Evolutionary conservation across 148 eudicot species (phyloP).

Genomic region (Nyssa sinensis): DNA sequence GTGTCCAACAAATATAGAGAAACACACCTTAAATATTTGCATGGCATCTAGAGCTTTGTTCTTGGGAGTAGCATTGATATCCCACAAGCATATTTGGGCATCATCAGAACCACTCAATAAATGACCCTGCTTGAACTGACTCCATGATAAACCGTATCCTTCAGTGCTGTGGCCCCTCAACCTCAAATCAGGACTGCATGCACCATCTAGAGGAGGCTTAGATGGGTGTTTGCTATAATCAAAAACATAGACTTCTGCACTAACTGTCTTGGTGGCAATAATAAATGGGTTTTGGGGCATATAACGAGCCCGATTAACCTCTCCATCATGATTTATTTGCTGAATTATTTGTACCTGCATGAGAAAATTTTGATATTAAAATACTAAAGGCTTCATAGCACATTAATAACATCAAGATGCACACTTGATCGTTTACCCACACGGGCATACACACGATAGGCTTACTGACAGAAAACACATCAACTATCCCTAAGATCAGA

Average conservation of each 20-base stretch:
- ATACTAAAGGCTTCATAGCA: background rate
- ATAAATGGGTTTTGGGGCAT: slow-evolving; percentile 90
- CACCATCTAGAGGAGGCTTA: slow-evolving; percentile 76
- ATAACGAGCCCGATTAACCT: slow-evolving; percentile 89
- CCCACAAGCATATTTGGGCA: slow-evolving; percentile 84
- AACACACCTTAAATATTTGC: slow-evolving; percentile 65
- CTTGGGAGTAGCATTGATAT: slow-evolving; percentile 62
- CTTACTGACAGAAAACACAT: too few relatives aligned
- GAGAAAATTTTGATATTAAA: background rate
- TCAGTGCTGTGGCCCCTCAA: slow-evolving; percentile 81
- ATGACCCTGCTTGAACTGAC: slow-evolving; percentile 67
- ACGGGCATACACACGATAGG: too few relatives aligned
- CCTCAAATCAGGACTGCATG: slow-evolving; percentile 78
- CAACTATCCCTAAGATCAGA: too few relatives aligned
- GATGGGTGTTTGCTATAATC: slow-evolving; percentile 92
- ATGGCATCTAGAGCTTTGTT: slow-evolving; percentile 58
- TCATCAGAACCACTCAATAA: slow-evolving; percentile 81
- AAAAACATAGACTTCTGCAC: slow-evolving; percentile 84
- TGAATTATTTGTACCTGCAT: slow-evolving; percentile 86
- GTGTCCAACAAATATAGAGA: background rate
- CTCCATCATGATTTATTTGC: slow-evolving; percentile 90
- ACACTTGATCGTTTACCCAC: background rate
- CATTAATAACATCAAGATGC: background rate
- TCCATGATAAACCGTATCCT: slow-evolving; percentile 85
- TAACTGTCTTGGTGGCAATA: slow-evolving; percentile 84